phyloP scores from a whole-genome alignment of 257 asterid genomes.

The Primulina huaijiensis region DNA sequence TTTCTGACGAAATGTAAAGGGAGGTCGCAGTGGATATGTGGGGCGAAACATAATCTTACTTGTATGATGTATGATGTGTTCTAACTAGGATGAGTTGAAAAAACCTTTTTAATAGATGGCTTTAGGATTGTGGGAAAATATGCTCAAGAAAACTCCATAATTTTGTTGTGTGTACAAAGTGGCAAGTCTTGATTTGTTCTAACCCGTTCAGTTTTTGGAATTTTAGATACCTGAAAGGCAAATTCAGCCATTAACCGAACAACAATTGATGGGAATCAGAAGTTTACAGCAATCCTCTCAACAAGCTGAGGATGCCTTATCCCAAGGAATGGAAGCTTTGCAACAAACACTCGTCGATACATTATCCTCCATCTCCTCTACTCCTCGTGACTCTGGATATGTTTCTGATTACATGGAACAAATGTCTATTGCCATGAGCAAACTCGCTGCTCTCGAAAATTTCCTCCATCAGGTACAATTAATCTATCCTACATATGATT shows the following conservation, averaged over 20 bases:
- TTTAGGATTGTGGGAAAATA: neutral
- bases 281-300: constrained; percentile 84
- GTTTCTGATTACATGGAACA: constrained; percentile 84
- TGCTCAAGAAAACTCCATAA: neutral
- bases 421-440: constrained; percentile 81
- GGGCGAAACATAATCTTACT: neutral
- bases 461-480: constrained; percentile 65
- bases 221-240: constrained; percentile 75
- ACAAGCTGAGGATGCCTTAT: constrained; percentile 90
- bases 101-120: neutral
- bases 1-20: neutral
- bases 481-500: neutral
- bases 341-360: constrained; percentile 76
- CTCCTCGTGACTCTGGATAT: constrained; percentile 44
- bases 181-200: neutral
- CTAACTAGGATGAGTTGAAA: too few relatives aligned
- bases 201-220: neutral
- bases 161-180: neutral
- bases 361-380: constrained; percentile 55
- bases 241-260: constrained; percentile 76
- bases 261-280: constrained; percentile 69
- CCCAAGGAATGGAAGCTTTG: constrained; percentile 96
- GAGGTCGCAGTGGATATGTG: too few relatives aligned
- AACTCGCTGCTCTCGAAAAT: constrained; percentile 65
- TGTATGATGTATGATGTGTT: neutral